Evolutionary conservation across 192 early-diverging fungal species (phyloP).

Genomic region (Chytriomyces sp.): DNA sequence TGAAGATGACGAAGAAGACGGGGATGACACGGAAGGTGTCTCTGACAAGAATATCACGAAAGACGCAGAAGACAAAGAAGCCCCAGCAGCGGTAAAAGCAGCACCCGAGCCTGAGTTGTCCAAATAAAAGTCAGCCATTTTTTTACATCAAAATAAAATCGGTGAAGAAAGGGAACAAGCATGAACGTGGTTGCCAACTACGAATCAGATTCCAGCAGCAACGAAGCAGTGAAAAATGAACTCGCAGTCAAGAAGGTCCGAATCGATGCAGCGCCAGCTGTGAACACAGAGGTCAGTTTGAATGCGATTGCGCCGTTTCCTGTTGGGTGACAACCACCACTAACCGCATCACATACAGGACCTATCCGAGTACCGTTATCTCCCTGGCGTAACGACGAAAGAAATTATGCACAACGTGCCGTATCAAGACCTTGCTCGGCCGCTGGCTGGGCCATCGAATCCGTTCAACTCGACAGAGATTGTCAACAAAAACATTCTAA

Average conservation of each 20-base stretch:
- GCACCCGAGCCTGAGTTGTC: not conserved
- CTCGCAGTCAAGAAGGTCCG: not conserved
- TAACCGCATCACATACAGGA: constrained; percentile 27
- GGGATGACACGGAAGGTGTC: not conserved
- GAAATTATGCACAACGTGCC: constrained; percentile 59
- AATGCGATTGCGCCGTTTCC: not conserved
- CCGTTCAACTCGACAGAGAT: constrained; percentile 42
- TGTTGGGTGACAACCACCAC: not conserved
- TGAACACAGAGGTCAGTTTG: constrained; percentile 43
- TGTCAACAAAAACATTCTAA: constrained; percentile 48
- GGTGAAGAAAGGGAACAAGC: not conserved
- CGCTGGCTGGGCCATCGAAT: constrained; percentile 51
- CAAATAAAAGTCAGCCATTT: not conserved
- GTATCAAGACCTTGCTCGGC: constrained; percentile 48
- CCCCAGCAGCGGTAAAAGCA: not conserved
- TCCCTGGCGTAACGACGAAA: constrained; percentile 49
- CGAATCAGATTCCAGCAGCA: constrained; percentile 8
- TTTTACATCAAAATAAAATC: not conserved
- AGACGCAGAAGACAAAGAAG: not conserved
- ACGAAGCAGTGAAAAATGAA: not conserved
- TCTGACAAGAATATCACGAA: not conserved
- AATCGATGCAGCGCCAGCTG: constrained; percentile 46
- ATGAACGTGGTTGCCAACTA: constrained; percentile 14
- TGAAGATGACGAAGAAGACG: constrained; percentile 17
- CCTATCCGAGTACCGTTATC: constrained; percentile 37